Base-by-base conservation (phyloP, 169 alveolate genomes). In the Plasmodium gonderi region DNA sequence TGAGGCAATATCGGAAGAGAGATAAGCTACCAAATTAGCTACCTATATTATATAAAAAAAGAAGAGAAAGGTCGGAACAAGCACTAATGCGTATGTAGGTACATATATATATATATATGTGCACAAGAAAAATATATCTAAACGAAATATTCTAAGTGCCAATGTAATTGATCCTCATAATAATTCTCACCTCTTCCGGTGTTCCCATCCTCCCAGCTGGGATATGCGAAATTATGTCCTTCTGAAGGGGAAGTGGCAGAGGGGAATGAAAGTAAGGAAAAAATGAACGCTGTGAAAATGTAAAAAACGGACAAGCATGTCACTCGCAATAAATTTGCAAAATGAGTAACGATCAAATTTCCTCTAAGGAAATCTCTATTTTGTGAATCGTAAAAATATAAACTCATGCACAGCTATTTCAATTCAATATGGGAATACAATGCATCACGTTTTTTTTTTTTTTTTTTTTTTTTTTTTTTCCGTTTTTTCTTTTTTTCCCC, bases 151-250 rank as follows among this genome's bases (percentile, higher is more conserved):
- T n/a, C n/a, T n/a, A n/a, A n/a, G n/a, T n/a, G n/a, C n/a, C n/a
- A n/a, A n/a, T n/a, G n/a, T n/a, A n/a, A n/a, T n/a, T n/a, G 31
- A 11, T 33, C 47, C 72, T n/a, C 29, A 1, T 54, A 4, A 36
- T 7, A 23, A 20, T 42, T 47, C 87, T 42, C 23, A 94, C 96
- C 81, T 94, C 96, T 78, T 94, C 92, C n/a, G 92, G 95, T 20
- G 92, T 80, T 31, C 96, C 96, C 87, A 94, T 69, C 38, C 96
- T 49, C 65, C 94, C 94, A 5, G 94, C 94, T 7, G 96, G 96
- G 33, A 94, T 94, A 20, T 83, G 68, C 68, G 94, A 69, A 67
- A 94, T 33, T 17, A 94, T 79, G 14, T 69, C 74, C 45, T 91
- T 47, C 96, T 94, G 94, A 78, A 45, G 74, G 82, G 29, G 33